Evolutionary conservation across 148 eudicot genomes (phyloP), one percentile per base, ranked within the genome.

Genomic region (Salicornia ramosissima): DNA sequence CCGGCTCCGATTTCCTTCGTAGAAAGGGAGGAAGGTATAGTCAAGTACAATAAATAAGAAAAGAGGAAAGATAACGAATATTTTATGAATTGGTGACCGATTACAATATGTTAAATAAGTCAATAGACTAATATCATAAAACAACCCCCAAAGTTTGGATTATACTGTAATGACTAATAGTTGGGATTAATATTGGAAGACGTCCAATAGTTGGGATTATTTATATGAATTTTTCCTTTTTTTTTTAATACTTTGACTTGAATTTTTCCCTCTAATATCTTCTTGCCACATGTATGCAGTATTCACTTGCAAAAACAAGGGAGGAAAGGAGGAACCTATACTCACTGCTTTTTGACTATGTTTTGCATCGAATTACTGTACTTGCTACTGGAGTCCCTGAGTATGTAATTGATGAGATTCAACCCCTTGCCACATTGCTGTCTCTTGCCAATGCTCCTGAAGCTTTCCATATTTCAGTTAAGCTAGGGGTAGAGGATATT

Each of bases 381-480:
- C 65, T 70, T 58, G 84, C 88, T 62, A 61, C 74, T 74, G 98
- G 98, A 54, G 78, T 75, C 52, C 81, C 89, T 24, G 98, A 94
- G 78, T 86, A 85, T 72, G 83, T 86, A 60, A 83, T 76, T 74
- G 90, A 79, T 70, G 98, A 94, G 77, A 88, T 91, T 75, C 96
- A 85, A 80, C 89, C 86, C 36, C 82, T 94, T 83, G 97, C 96
- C 28, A 80, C 84, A 28, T 78, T 88, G 79, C 96, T 94, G 39
- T 84, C 84, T 81, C 90, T 86, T 75, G 97, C 92, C 65, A 90
- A 94, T 76, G 98, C 96, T 67, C 90, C 98, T 64, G 98, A 94
- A 86, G 98, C 97, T 57, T 86, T 94, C 67, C 89, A 84, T 79
- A 84, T 90, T 56, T 90, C 98, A 71, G 92, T 88, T 51, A 94